phyloP scores from a whole-genome alignment of 1,139 yeast species.

The Saccharomyces hybrid region DNA sequence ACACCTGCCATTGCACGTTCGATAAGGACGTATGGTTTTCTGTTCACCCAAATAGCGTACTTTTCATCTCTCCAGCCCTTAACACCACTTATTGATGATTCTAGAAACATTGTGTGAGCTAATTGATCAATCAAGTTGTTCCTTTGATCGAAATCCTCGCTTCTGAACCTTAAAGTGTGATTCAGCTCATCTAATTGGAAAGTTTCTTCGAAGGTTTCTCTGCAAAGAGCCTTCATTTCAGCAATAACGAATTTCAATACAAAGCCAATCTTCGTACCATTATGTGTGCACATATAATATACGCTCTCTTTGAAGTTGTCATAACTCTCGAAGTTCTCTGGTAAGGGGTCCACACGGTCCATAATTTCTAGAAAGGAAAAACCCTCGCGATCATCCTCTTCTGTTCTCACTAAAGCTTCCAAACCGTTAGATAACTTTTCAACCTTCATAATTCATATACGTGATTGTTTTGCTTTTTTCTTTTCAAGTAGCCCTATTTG shows the following conservation, averaged over 20 bases:
- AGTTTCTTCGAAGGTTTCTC: constrained; percentile 7
- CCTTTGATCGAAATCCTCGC: constrained; percentile 16
- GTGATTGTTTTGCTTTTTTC: too few species aligned
- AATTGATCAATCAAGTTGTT: constrained; percentile 21
- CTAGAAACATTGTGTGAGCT: constrained; percentile 12
- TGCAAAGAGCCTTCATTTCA: constrained; percentile 16
- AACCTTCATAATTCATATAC: constrained; percentile 22
- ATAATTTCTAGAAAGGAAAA: constrained; percentile 25
- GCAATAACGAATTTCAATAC: constrained; percentile 20
- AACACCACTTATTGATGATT: constrained; percentile 28
- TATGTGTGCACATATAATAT: constrained; percentile 21
- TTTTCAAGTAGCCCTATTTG: too few species aligned
- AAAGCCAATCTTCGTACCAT: constrained; percentile 23
- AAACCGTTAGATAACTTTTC: constrained; percentile 7
- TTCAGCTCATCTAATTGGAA: constrained; percentile 12
- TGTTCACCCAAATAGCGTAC: constrained; percentile 61
- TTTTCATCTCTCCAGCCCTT: constrained; percentile 87
- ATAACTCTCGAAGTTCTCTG: constrained; percentile 16
- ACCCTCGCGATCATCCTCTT: constrained; percentile 15
- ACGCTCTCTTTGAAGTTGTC: constrained; percentile 21
- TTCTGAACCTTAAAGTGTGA: constrained; percentile 13
- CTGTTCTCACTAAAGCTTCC: constrained; percentile 22
- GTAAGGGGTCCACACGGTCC: constrained; percentile 27
- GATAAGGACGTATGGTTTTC: constrained; percentile 54
- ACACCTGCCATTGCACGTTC: constrained; percentile 80